Base-by-base conservation (phyloP, 1,284 basidiomycete genomes). In the Puccinia brachypodii region DNA sequence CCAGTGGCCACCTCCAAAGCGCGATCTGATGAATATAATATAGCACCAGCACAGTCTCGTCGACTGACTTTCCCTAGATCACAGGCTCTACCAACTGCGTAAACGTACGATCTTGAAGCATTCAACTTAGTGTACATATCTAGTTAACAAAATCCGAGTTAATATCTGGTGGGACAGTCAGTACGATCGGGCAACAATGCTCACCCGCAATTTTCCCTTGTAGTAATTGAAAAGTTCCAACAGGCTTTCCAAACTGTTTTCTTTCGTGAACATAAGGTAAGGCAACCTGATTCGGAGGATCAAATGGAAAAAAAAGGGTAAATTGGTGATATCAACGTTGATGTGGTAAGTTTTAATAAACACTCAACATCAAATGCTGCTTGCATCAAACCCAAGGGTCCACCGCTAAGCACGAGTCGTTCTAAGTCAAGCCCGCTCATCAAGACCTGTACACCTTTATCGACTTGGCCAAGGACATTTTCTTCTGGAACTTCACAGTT, bases 61-160 rank as follows among this genome's bases (percentile, higher is more conserved):
- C 95, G 89, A 85, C 93, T 95, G 82, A 95, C 89, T 83, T 92
- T 90, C 1, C 93, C 94, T 38, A 88, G 88, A 87, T 96, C 95
- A 85, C 94, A 96, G 25, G 94, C 94, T 84, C 91, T 89, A 6
- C 93, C 94, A 31, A 98, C 95, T 33, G 94, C 92, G 87, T 98
- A 98, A 66, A 96, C 94, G 86, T 97, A 97, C 40, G 94, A 90
- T 78, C 96, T 89, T 81, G 93, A 93, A 4, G 95, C 93, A 84
- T 92, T 93, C 74, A 98, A 88, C 86, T 93, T 94, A 25, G 95
- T 97, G 86, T 97, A 98, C 95, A 98, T 98, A 87, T 98, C 95
- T 85, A 84, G 38, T 83, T 82, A 83, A 50, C n/a, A 64, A 16
- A 28, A 72, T 40, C 64, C 22, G 22, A 28, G 40, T 68, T 22